These are phyloP conservation scores for Diaporthe vaccinii DNA, from an alignment of 2,329 filamentous ascomycete species.

Conservation along the genomic window DNA sequence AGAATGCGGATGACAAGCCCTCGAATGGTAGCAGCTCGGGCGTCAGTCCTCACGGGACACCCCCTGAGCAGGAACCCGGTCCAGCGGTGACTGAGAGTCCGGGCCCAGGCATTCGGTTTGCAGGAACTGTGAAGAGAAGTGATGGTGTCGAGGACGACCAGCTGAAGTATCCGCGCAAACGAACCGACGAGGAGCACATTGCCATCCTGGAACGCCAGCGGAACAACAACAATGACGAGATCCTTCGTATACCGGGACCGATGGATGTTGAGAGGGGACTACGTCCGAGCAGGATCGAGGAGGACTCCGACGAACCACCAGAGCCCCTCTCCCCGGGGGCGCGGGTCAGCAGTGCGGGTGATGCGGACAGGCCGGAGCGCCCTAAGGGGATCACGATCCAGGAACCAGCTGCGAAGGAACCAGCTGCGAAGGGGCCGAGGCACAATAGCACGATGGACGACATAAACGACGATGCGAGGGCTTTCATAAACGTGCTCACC, in stretches of 20 bases:
- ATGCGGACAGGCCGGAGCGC: conserved; percentile 45
- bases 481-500: conserved; percentile 51
- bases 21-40: conserved; percentile 41
- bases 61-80: conserved; percentile 23
- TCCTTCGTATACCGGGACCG: conserved; percentile 91
- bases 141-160: conserved; percentile 66
- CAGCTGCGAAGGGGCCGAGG: not conserved
- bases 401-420: conserved; percentile 53
- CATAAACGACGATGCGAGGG: conserved; percentile 58
- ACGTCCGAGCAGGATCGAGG: conserved; percentile 69
- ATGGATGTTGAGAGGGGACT: conserved; percentile 89
- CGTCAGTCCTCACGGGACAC: conserved; percentile 31
- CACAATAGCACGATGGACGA: conserved; percentile 55
- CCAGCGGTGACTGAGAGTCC: conserved; percentile 42
- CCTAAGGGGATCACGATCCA: conserved; percentile 70
- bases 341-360: not conserved
- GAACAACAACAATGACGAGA: conserved; percentile 77
- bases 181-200: conserved; percentile 83
- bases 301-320: conserved; percentile 49
- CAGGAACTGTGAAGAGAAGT: conserved; percentile 73
- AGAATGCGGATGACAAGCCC: conserved; percentile 52
- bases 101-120: conserved; percentile 74
- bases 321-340: conserved; percentile 44
- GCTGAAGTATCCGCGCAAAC: conserved; percentile 63
- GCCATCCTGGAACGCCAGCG: conserved; percentile 89